Percentiles rank a stretch among this genome's conserved stretches.
Evolutionary conservation across 2,329 filamentous ascomycete species (phyloP).

Genomic region (Fusarium avenaceum): DNA sequence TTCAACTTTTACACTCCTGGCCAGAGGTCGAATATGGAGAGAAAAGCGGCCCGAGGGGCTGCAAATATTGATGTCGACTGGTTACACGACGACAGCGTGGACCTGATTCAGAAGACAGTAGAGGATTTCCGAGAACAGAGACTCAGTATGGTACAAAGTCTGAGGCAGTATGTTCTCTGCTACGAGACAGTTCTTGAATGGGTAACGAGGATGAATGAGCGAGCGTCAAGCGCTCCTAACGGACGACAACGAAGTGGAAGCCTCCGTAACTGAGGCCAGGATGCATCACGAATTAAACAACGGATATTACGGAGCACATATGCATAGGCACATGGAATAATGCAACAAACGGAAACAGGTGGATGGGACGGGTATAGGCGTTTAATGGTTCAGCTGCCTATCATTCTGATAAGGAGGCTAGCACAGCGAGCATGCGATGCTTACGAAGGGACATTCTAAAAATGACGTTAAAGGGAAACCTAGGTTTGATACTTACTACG

Average conservation of each 20-base stretch:
- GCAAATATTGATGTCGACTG: constrained; percentile 67
- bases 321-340: constrained; percentile 37
- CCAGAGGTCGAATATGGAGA: constrained; percentile 34
- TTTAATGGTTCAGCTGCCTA: constrained; percentile 36
- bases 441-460: constrained; percentile 38
- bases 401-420: constrained; percentile 21
- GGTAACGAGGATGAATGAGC: constrained; percentile 68
- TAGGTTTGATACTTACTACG: constrained; percentile 28
- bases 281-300: constrained; percentile 32
- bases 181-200: constrained; percentile 96
- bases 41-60: constrained; percentile 18
- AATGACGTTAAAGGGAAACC: constrained; percentile 14
- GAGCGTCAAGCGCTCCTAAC: constrained; percentile 33
- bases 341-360: constrained; percentile 26
- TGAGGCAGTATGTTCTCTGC: constrained; percentile 93
- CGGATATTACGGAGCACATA: constrained; percentile 36
- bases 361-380: constrained; percentile 30
- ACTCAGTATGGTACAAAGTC: constrained; percentile 95
- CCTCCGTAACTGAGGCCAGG: constrained; percentile 41
- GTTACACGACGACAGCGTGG: constrained; percentile 77
- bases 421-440: constrained; percentile 35
- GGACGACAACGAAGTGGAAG: constrained; percentile 52
- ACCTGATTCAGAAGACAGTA: constrained; percentile 88
- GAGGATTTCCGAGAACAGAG: constrained; percentile 91
- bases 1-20: constrained; percentile 42